Conservation (phyloP, 805 yeast genomes). For the Isabelozyma rhagii region DNA sequence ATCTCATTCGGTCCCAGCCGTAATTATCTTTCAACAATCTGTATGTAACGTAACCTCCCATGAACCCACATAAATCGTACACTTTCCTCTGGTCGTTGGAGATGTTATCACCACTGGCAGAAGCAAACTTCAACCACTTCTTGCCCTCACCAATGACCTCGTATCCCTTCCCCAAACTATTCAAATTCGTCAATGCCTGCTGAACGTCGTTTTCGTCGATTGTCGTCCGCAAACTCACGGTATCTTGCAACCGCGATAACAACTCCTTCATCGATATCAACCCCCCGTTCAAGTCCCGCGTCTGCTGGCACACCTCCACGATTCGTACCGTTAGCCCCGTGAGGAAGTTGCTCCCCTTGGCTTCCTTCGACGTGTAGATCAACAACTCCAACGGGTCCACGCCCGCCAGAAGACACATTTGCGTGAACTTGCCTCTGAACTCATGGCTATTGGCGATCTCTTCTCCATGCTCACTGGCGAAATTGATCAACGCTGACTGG, state of each 20-base stretch:
- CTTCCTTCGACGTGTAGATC: conserved; percentile 22
- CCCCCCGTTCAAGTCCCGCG: conserved; percentile 79
- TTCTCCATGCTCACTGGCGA: conserved; percentile 67
- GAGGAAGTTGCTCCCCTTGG: conserved; percentile 49
- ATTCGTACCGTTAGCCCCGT: conserved; percentile 70
- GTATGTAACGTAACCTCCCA: conserved; percentile 69
- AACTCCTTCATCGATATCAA: conserved; percentile 56
- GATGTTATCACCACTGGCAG: conserved; percentile 21
- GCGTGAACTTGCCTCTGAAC: conserved; percentile 67
- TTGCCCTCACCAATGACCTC: conserved; percentile 58
- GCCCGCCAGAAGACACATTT: conserved; percentile 76
- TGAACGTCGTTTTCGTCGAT: conserved; percentile 51
- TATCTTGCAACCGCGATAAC: conserved; percentile 22
- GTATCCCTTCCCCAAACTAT: conserved; percentile 67
- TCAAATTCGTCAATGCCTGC: conserved; percentile 51
- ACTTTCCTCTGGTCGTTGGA: conserved; percentile 65
- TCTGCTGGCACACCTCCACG: conserved; percentile 70
- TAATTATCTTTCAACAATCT: conserved; percentile 68
- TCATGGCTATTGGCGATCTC: conserved; percentile 64
- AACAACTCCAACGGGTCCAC: conserved; percentile 67
- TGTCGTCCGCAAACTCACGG: conserved; percentile 27
- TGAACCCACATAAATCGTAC: conserved; percentile 69
- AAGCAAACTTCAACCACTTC: conserved; percentile 44
- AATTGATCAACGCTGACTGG: conserved; percentile 71
- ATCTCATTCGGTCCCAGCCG: conserved; percentile 65